Base-by-base conservation (phyloP, 371 early-diverging fungal genomes). In the Rhizomucor pusillus region DNA sequence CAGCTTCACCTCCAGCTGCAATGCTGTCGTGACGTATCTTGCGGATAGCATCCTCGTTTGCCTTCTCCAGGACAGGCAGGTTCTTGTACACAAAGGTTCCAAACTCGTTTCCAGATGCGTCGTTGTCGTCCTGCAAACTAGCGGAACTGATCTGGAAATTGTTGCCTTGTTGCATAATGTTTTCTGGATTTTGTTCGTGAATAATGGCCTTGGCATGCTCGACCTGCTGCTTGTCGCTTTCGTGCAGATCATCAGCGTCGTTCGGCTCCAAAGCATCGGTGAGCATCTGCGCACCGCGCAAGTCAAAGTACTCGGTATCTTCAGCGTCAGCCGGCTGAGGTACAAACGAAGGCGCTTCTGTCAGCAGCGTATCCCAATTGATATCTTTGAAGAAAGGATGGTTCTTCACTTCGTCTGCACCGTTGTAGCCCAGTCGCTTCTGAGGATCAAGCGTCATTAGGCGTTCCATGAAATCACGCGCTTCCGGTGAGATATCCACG, bases 281-380 rank as follows among this genome's bases (percentile, higher is more conserved):
- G 14, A 73, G 66, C 76, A 82, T 78, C 10, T 71, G 75, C 1
- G 87, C 88, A 1, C 96, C 96, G 14, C 98, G 78, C 11, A 79
- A 58, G 65, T 98, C 98, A 84, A 98, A 98, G 67, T 96, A 96
- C 19, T 90, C 90, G 0, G 96, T 95, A 57, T 96, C 96, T 37
- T 94, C 94, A 37, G 77, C 69, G 43, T 79, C 71, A 3, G 80
- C 82, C 0, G 89, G 81, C 22, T 87, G 84, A 1, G 98, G 98
- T 1, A 94, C 80, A 73, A 98, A 98, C 0, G 85, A 80, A 0
- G 95, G 90, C 18, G 86, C 79, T 37, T 81, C 77, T 0, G 75
- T 77, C 14, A 82, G 52, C n/a, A 97, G 58, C 0, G 80, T 83
- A 24, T 88, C 85, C 88, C 87, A 90, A 45, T 87, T 60, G 22